phyloP scores from a whole-genome alignment of 305 asterid species.

The Fraxinus floribunda region DNA sequence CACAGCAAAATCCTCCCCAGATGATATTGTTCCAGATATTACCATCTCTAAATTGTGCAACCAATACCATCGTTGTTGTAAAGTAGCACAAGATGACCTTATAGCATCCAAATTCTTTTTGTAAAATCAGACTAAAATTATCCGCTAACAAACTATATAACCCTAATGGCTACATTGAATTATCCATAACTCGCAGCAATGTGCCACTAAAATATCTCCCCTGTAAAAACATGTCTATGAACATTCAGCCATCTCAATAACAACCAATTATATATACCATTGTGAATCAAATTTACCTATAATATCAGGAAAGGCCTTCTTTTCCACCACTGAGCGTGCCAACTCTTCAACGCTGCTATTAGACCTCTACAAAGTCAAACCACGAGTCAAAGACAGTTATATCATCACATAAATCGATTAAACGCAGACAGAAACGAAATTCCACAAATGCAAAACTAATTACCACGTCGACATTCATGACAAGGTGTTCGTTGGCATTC shows the following conservation, averaged over 20 bases:
- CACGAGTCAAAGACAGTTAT: not conserved
- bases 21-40: not conserved
- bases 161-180: not conserved
- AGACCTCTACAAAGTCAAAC: slow-evolving; percentile 42
- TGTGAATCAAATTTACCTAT: slow-evolving; percentile 45
- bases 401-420: not conserved
- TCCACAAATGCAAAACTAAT: slow-evolving; percentile 2
- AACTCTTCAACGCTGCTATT: slow-evolving; percentile 68
- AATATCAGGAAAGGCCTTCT: slow-evolving; percentile 80
- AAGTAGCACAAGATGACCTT: not conserved
- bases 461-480: slow-evolving; percentile 86
- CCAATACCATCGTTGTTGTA: not conserved
- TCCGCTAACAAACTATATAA: not conserved
- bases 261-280: not conserved
- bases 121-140: not conserved
- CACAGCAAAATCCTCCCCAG: not conserved
- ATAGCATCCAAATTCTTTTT: not conserved
- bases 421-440: not conserved
- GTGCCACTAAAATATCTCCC: not conserved
- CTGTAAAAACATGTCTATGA: not conserved
- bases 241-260: not conserved
- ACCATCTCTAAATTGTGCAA: not conserved
- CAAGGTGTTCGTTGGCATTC: slow-evolving; percentile 43
- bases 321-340: slow-evolving; percentile 66
- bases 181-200: not conserved